Base-by-base conservation (phyloP, 169 alveolate species). In the Condylostoma magnum region DNA sequence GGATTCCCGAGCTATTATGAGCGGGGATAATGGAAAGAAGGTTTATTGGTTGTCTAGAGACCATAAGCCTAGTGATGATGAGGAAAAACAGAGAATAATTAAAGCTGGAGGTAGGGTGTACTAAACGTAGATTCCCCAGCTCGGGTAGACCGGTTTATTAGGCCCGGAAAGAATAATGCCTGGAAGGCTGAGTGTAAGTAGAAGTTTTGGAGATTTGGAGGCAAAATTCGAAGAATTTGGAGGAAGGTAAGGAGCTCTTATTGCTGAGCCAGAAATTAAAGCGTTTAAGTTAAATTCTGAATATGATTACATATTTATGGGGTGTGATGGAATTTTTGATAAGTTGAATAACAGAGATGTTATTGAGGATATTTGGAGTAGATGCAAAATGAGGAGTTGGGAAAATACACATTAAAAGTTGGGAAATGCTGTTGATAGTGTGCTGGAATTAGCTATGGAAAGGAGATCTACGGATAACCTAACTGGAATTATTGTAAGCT, bases 271-370 rank as follows among this genome's bases (percentile, higher is more conserved):
- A 31, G 95, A 89, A 47, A 80, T 89, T 0, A 78, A 75, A 41
- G 81, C 69, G 34, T 75, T 84, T 37, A 88, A 83, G 53, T 69
- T 90, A 41, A 53, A 72, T 58, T 68, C 74, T 12, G 87, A 82
- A 2, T 77, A 71, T 48, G 89, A 83, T 63, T 84, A 83, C 60
- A 80, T 89, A 27, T 66, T 89, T 4, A 41, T 89, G 6, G 95
- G 89, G 34, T 70, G 93, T 67, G 96, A 87, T 76, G 94, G 96
- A 10, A 81, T 90, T 34, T 90, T 83, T 68, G 96, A 90, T 68
- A 86, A 80, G 36, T 43, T 90, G 10, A 77, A 70, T 41, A 83
- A 84, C 71, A 76, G 83, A 58, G 93, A 90, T 18, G 66, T 47
- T 57, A 3, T 37, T 57, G n/a, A 28, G 43, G 0, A 2, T 28